Percentiles rank a stretch among this genome's conserved stretches.
Evolutionary conservation across 495 filamentous ascomycete genomes (phyloP).

Genomic region (Hypoxylon perforatum): DNA sequence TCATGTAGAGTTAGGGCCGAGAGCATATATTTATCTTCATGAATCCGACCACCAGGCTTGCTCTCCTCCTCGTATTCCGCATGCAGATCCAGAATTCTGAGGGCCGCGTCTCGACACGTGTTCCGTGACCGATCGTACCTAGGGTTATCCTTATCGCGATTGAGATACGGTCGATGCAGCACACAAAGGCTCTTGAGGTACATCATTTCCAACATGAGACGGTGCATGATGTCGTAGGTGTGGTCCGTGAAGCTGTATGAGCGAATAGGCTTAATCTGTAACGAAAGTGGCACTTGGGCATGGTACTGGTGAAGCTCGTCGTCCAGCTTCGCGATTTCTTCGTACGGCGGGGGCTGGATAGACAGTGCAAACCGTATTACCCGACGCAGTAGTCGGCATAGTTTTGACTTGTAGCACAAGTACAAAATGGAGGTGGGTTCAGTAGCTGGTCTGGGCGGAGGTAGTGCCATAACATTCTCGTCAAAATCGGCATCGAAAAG

Average conservation of each 20-base stretch:
- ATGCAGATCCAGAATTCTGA: conserved; percentile 51
- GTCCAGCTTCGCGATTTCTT: conserved; percentile 48
- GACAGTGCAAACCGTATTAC: conserved; percentile 51
- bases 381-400: conserved; percentile 52
- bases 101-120: conserved; percentile 54
- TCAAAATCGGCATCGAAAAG: conserved; percentile 60
- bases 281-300: conserved; percentile 40
- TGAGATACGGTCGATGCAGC: conserved; percentile 56
- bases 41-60: conserved; percentile 50
- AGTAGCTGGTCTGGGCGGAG: conserved; percentile 51
- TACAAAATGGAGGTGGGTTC: conserved; percentile 59
- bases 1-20: conserved; percentile 54
- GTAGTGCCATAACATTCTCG: conserved; percentile 51
- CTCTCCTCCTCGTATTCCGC: conserved; percentile 52
- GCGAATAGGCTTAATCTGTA: conserved; percentile 47
- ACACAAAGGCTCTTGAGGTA: conserved; percentile 55
- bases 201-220: conserved; percentile 51
- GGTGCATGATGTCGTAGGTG: conserved; percentile 50
- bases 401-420: conserved; percentile 52
- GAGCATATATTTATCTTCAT: conserved; percentile 53
- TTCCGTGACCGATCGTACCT: conserved; percentile 46
- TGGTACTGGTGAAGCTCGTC: conserved; percentile 49
- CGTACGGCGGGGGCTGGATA: conserved; percentile 45
- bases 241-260: conserved; percentile 49
- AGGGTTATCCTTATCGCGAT: conserved; percentile 42